Conservation (phyloP, 441 rosid species). For the Euphorbia corollata region DNA sequence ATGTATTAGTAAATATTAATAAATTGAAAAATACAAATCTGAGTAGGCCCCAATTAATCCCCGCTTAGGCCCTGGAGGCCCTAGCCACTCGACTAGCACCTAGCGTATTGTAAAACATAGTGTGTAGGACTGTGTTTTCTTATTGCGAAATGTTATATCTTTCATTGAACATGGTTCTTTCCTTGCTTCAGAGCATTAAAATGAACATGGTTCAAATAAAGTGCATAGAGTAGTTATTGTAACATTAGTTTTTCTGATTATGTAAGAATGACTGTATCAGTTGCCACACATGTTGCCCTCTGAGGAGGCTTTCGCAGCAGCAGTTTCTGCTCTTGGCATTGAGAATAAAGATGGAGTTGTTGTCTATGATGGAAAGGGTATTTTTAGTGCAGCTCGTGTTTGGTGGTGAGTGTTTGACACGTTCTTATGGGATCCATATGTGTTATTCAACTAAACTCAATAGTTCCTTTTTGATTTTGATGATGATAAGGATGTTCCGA, state of each 20-base stretch:
- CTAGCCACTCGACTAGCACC: no score
- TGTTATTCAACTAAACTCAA: not conserved
- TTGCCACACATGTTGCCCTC: constrained; percentile 95
- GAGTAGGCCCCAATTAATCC: no score
- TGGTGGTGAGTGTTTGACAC: constrained; percentile 76
- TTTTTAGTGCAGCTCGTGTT: constrained; percentile 96
- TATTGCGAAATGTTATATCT: not conserved
- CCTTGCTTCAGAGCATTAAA: not conserved
- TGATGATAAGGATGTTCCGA: constrained; percentile 75
- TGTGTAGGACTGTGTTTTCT: no score
- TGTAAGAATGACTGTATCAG: constrained; percentile 31
- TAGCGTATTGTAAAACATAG: no score
- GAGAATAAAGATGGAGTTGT: constrained; percentile 75
- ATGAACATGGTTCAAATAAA: not conserved
- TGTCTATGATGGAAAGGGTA: constrained; percentile 94
- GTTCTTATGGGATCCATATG: not conserved
- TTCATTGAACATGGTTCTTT: not conserved
- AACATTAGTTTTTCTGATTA: constrained; percentile 10
- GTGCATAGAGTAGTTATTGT: not conserved
- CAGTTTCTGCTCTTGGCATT: constrained; percentile 87
- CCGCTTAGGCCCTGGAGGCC: no score
- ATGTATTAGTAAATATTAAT: no score
- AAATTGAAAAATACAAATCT: no score
- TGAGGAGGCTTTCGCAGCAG: constrained; percentile 93
- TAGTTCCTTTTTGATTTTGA: not conserved